These are phyloP conservation scores for Pseudocercospora pini-densiflorae DNA, from an alignment of 2,329 filamentous ascomycete genomes.

Conservation along the genomic window DNA sequence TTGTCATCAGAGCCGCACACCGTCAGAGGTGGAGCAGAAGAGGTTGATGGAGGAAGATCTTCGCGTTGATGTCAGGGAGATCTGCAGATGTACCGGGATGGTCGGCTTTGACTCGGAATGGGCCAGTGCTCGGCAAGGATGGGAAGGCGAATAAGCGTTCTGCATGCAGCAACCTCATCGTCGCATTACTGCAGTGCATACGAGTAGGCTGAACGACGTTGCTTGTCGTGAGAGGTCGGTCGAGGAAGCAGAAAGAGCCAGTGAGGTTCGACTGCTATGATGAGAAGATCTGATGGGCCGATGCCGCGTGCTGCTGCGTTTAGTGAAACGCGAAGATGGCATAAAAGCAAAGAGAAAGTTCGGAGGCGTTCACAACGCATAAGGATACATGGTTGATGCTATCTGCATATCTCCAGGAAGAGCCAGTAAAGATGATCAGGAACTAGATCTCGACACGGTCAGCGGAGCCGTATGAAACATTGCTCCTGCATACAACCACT, in stretches of 20 bases:
- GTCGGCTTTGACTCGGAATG: not conserved
- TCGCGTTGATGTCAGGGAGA: not conserved
- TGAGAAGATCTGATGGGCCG: not conserved
- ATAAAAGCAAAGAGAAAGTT: not conserved
- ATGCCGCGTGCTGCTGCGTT: not conserved
- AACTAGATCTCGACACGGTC: not conserved
- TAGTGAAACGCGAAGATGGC: not conserved
- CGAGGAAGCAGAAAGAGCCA: not conserved
- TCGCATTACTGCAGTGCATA: not conserved
- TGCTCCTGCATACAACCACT: not conserved
- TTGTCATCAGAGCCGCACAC: not conserved
- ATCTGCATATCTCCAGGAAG: not conserved
- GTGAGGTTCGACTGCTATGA: not conserved
- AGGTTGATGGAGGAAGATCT: not conserved
- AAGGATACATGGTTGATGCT: conserved; percentile 5
- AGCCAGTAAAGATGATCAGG: not conserved
- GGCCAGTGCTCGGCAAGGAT: not conserved
- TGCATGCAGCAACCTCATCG: not conserved
- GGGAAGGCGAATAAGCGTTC: not conserved
- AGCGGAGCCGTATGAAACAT: not conserved
- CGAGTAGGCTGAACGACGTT: not conserved
- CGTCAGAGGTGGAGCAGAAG: not conserved
- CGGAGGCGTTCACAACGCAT: not conserved
- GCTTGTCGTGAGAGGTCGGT: not conserved
- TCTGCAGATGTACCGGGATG: not conserved